phyloP scores from a whole-genome alignment of 225 moss, liverwort and hornwort species.

The Physcomitrellopsis africana region DNA sequence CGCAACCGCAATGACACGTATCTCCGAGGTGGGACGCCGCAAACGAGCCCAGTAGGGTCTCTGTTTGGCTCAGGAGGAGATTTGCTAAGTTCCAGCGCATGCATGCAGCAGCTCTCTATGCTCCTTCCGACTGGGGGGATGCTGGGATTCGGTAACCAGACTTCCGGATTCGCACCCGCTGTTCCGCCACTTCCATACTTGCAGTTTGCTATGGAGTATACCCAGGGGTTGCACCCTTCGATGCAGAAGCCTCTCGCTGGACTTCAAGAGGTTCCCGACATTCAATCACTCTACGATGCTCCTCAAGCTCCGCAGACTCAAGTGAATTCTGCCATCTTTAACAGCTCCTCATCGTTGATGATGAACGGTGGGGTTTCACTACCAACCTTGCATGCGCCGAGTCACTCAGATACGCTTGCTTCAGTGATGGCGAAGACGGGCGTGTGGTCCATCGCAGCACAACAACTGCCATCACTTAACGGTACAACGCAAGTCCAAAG shows the following conservation, averaged over 20 bases:
- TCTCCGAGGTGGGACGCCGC: background rate
- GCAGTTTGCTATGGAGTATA: constrained; percentile 30
- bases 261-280: constrained; percentile 44
- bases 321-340: constrained; percentile 25
- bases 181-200: constrained; percentile 42
- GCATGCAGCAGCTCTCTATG: constrained; percentile 52
- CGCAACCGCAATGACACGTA: constrained; percentile 46
- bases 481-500: background rate
- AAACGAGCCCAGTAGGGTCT: background rate
- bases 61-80: constrained; percentile 1
- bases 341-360: constrained; percentile 8
- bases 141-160: constrained; percentile 18
- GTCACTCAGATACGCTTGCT: constrained; percentile 29
- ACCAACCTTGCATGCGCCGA: constrained; percentile 22
- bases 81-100: constrained; percentile 27
- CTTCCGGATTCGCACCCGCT: constrained; percentile 27
- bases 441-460: constrained; percentile 35
- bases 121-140: constrained; percentile 14
- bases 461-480: constrained; percentile 35
- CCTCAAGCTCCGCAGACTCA: constrained; percentile 20
- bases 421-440: constrained; percentile 32
- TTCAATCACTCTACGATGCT: constrained; percentile 40
- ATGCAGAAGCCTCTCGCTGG: constrained; percentile 30
- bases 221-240: background rate
- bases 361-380: constrained; percentile 20